phyloP scores from a whole-genome alignment of 139 green algal genomes.

The Picocystis salinarum region DNA sequence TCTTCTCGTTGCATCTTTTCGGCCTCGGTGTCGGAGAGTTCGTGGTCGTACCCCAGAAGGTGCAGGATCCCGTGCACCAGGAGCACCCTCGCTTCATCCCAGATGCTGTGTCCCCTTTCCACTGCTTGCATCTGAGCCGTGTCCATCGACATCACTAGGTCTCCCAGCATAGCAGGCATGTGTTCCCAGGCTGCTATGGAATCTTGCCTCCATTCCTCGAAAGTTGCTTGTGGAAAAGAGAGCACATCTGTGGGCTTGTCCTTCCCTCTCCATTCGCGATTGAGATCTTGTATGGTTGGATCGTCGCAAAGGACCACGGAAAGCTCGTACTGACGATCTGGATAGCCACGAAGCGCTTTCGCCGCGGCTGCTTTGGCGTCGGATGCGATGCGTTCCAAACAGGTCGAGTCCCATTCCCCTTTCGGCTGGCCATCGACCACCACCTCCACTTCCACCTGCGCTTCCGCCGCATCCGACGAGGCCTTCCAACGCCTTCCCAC shows the following conservation, averaged over 20 bases:
- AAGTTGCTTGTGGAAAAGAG: constrained; percentile 64
- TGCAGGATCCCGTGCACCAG: constrained; percentile 87
- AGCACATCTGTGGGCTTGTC: constrained; percentile 78
- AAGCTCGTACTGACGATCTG: too few species aligned
- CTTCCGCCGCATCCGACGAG: too few species aligned
- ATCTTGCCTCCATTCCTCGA: constrained; percentile 17
- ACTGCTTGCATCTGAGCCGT: constrained; percentile 63
- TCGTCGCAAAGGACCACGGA: constrained; percentile 75
- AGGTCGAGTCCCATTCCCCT: too few species aligned
- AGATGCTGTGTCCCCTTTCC: constrained; percentile 35
- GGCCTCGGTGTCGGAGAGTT: constrained; percentile 21
- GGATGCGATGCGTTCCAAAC: too few species aligned
- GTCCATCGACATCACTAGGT: constrained; percentile 83
- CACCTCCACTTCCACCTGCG: too few species aligned
- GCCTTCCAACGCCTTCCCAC: too few species aligned
- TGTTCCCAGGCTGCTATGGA: constrained; percentile 2
- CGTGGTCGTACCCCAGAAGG: constrained; percentile 70
- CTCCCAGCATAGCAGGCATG: constrained; percentile 60
- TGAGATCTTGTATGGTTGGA: constrained; percentile 54
- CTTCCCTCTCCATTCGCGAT: constrained; percentile 48
- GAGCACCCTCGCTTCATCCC: constrained; percentile 47
- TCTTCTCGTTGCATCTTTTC: constrained; percentile 50
- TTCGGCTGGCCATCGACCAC: too few species aligned
- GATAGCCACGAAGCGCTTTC: too few species aligned
- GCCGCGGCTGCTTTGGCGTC: too few species aligned